Percentiles rank a stretch among this genome's conserved stretches.
Conservation (phyloP, 106 monocot genomes). For the Alisma plantagoaquatica region DNA sequence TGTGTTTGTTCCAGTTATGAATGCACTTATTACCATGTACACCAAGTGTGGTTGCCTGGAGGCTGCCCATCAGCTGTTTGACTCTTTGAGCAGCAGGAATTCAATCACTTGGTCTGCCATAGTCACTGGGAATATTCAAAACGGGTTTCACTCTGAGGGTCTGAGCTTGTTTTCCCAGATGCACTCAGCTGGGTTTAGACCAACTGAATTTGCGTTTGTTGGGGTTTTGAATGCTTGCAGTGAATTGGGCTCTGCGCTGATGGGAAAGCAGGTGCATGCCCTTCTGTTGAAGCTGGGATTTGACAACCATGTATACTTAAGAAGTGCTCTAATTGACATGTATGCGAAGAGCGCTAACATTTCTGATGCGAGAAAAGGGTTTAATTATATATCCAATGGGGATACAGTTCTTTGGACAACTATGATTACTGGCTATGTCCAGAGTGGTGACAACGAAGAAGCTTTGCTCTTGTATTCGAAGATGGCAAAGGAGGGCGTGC, state of each 20-base stretch:
- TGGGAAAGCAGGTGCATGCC: constrained; percentile 42
- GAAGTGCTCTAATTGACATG: constrained; percentile 55
- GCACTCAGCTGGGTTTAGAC: constrained; percentile 27
- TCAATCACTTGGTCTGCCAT: constrained; percentile 67
- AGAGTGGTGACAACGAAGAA: constrained; percentile 58
- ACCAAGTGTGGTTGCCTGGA: constrained; percentile 43
- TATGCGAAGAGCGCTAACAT: constrained; percentile 46
- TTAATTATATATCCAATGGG: constrained; percentile 27
- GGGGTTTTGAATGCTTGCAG: constrained; percentile 60
- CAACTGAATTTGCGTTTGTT: constrained; percentile 62
- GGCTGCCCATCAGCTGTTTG: constrained; percentile 34
- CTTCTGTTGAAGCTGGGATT: constrained; percentile 54
- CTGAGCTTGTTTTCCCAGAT: constrained; percentile 37
- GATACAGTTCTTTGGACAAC: constrained; percentile 66
- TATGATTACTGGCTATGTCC: constrained; percentile 55
- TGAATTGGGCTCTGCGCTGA: constrained; percentile 10
- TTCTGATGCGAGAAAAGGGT: constrained; percentile 43
- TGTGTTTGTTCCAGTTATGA: constrained; percentile 39
- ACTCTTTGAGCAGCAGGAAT: constrained; percentile 23
- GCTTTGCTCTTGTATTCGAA: constrained; percentile 32
- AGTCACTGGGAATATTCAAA: constrained; percentile 62
- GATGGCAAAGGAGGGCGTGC: constrained; percentile 31
- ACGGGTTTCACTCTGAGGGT: constrained; percentile 27
- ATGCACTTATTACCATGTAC: constrained; percentile 54
- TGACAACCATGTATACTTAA: constrained; percentile 36